phyloP scores from a whole-genome alignment of 1,139 yeast genomes.

The Suhomyces bokatorum region DNA sequence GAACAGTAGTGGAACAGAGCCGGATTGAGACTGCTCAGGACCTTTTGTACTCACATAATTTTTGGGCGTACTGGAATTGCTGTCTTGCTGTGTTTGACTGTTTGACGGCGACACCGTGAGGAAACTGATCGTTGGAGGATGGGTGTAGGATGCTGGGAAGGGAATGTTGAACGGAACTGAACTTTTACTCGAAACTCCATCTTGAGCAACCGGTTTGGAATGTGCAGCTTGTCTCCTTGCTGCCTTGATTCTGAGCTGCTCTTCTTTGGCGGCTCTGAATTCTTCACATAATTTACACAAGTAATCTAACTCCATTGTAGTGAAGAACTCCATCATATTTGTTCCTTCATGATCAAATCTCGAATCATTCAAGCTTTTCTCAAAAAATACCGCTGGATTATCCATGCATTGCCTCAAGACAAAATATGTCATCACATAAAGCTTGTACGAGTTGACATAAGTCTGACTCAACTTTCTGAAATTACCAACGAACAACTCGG shows the following conservation, averaged over 20 bases:
- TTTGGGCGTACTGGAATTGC: constrained; percentile 5
- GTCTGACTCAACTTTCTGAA: constrained; percentile 41
- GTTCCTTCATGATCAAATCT: constrained; percentile 40
- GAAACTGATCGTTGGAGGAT: constrained; percentile 10
- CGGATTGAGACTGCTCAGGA: not conserved
- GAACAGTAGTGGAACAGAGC: constrained; percentile 2
- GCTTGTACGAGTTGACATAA: constrained; percentile 43
- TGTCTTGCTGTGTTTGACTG: constrained; percentile 2
- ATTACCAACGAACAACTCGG: constrained; percentile 48
- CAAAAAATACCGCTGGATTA: constrained; percentile 42
- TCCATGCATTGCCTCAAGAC: constrained; percentile 47
- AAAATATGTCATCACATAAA: constrained; percentile 45
- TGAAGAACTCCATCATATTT: constrained; percentile 43
- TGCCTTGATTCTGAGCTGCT: constrained; percentile 25
- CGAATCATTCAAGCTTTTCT: constrained; percentile 30
- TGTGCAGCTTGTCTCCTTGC: constrained; percentile 3
- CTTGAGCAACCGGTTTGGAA: not conserved
- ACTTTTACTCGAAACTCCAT: constrained; percentile 2
- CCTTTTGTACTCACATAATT: constrained; percentile 5
- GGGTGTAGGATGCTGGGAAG: constrained; percentile 15
- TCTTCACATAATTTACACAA: constrained; percentile 44
- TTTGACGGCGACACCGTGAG: constrained; percentile 8
- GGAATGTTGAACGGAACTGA: constrained; percentile 13
- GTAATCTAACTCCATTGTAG: constrained; percentile 38
- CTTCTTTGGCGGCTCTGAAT: constrained; percentile 41